Evolutionary conservation across 2,329 filamentous ascomycete species (phyloP).

Genomic region (Aspergillus pseudoviridinutans): DNA sequence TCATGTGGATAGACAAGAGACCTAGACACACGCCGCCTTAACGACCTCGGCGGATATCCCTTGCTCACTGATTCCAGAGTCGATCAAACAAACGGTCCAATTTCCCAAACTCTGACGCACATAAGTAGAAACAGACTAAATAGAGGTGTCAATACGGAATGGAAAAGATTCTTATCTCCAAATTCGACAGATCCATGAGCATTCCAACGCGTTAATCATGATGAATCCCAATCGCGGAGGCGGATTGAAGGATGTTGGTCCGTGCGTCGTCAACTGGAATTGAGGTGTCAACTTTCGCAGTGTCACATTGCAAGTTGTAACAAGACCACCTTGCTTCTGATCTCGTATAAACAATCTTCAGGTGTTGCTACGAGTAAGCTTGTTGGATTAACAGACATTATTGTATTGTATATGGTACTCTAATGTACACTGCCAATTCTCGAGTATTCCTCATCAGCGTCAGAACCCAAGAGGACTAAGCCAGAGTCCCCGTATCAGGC

Average conservation of each 20-base stretch:
- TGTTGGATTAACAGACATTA: background rate
- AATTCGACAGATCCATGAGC: background rate
- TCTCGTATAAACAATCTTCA: background rate
- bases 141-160: background rate
- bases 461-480: background rate
- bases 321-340: background rate
- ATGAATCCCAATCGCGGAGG: background rate
- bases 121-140: background rate
- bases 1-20: background rate
- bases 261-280: background rate
- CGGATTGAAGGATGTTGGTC: background rate
- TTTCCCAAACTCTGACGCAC: background rate
- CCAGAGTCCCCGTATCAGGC: background rate
- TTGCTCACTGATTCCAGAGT: background rate
- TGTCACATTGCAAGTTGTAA: background rate
- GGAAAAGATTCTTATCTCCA: background rate
- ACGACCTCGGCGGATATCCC: background rate
- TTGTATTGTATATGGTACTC: background rate
- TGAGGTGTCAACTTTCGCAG: background rate
- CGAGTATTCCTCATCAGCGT: background rate
- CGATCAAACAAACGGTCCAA: background rate
- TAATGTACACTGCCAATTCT: background rate
- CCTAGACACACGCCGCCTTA: background rate
- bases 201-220: background rate
- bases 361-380: background rate